phyloP scores from a whole-genome alignment of 2,329 filamentous ascomycete species.

The Aspergillus alliaceus region DNA sequence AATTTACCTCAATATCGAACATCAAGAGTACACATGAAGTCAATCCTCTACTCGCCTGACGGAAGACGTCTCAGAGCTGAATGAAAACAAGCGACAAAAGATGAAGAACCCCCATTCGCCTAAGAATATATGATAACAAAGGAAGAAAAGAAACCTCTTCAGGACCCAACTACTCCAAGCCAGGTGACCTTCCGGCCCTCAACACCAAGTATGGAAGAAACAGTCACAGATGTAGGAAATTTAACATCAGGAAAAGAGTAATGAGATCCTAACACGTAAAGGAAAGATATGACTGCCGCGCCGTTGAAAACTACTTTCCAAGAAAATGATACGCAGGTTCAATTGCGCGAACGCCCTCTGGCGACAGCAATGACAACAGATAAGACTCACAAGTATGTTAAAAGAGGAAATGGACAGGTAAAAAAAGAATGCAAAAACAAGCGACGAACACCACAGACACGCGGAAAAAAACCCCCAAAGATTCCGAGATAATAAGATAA shows the following conservation, averaged over 20 bases:
- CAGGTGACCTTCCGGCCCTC: constrained; percentile 9
- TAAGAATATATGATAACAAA: constrained; percentile 16
- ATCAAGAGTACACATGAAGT: neutral
- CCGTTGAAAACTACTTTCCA: constrained; percentile 31
- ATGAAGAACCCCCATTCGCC: constrained; percentile 31
- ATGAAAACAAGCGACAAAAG: constrained; percentile 23
- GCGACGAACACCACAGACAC: constrained; percentile 27
- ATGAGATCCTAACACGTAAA: constrained; percentile 10
- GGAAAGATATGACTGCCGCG: constrained; percentile 23
- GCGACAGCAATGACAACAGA: constrained; percentile 20
- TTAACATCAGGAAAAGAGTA: constrained; percentile 7
- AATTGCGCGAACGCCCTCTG: constrained; percentile 18
- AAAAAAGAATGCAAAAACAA: constrained; percentile 18
- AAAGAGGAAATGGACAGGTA: constrained; percentile 20
- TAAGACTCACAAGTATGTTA: constrained; percentile 24
- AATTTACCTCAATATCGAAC: constrained; percentile 11
- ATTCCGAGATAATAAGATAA: constrained; percentile 42
- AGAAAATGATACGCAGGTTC: constrained; percentile 18
- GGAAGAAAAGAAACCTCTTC: constrained; percentile 21
- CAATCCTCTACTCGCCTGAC: constrained; percentile 10
- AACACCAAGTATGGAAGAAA: constrained; percentile 14
- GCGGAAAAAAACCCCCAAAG: constrained; percentile 34
- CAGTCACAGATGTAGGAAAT: neutral
- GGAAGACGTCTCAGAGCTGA: neutral
- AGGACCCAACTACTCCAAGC: constrained; percentile 14